phyloP scores from a whole-genome alignment of 768 basidiomycete genomes.

The Candolleomyces efflorescens region DNA sequence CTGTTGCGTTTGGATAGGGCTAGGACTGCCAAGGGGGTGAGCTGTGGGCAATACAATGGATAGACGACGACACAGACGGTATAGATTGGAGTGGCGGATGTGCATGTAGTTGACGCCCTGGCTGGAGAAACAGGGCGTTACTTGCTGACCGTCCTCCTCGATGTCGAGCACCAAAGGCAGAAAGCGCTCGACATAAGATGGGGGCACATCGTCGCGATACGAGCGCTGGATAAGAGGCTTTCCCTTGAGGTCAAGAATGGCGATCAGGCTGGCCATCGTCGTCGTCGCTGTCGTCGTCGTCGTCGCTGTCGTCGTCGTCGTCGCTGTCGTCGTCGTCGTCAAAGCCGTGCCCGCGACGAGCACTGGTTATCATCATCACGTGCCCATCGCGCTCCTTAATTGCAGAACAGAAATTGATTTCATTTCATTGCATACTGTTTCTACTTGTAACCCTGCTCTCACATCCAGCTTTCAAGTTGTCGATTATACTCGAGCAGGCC shows the following conservation, averaged over 20 bases:
- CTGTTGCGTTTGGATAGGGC: conserved; percentile 94
- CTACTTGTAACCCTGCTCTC: no score
- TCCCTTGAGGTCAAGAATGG: conserved; percentile 51
- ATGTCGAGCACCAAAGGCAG: conserved; percentile 90
- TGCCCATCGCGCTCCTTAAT: no score
- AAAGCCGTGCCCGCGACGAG: neutral
- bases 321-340: neutral
- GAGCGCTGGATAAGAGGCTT: conserved; percentile 96
- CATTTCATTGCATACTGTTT: no score
- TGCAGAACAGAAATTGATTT: no score
- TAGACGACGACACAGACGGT: conserved; percentile 55
- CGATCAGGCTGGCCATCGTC: conserved; percentile 22
- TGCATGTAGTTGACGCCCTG: conserved; percentile 99
- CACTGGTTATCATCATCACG: no score
- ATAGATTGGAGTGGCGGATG: conserved; percentile 96
- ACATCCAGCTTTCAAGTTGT: no score
- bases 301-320: neutral
- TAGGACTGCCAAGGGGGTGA: conserved; percentile 55
- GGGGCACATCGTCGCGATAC: conserved; percentile 92
- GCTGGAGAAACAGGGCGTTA: conserved; percentile 93
- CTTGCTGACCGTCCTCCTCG: conserved; percentile 95
- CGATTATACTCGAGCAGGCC: neutral
- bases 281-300: neutral
- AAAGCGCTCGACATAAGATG: conserved; percentile 89
- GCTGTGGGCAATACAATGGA: neutral